A percentile compares a stretch with the other conserved stretches of the same genome.
These are phyloP conservation scores for Microthlaspi erraticum DNA, from an alignment of 345 rosid genomes.

Conservation along the genomic window DNA sequence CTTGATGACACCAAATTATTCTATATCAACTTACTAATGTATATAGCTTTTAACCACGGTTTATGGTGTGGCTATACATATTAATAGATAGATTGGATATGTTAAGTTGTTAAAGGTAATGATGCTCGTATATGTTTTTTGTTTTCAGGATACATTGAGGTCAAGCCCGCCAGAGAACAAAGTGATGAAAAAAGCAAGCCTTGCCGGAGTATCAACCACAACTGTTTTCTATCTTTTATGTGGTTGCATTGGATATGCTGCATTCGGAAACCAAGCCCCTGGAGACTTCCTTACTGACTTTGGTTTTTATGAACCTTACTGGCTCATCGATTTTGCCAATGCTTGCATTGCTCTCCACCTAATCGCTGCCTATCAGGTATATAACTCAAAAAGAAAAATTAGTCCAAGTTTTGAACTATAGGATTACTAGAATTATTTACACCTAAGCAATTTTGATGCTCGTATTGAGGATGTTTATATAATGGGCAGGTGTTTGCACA, in stretches of 20 bases:
- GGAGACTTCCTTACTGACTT: conserved; percentile 94
- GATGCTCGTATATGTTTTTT: neutral
- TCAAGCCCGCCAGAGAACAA: conserved; percentile 75
- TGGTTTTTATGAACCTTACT: conserved; percentile 86
- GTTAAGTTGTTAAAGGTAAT: neutral
- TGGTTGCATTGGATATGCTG: conserved; percentile 81
- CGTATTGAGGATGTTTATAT: neutral
- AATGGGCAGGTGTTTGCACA: conserved; percentile 71
- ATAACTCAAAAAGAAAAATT: neutral
- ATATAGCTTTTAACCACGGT: too few relatives aligned
- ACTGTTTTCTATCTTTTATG: conserved; percentile 77
- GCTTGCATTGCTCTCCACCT: conserved; percentile 83
- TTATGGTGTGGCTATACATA: too few relatives aligned
- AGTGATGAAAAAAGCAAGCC: conserved; percentile 67
- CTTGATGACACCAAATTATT: neutral
- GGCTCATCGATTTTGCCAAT: conserved; percentile 87
- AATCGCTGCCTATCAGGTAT: conserved; percentile 85
- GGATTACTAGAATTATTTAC: neutral
- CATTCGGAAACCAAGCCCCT: conserved; percentile 83
- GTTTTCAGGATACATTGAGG: conserved; percentile 60
- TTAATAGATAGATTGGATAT: too few relatives aligned
- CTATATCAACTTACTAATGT: too few relatives aligned
- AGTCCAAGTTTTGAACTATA: neutral
- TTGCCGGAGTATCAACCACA: conserved; percentile 59
- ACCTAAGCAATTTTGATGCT: neutral